phyloP scores from a whole-genome alignment of 1,284 basidiomycete species.

The Pseudozyma pruni region DNA sequence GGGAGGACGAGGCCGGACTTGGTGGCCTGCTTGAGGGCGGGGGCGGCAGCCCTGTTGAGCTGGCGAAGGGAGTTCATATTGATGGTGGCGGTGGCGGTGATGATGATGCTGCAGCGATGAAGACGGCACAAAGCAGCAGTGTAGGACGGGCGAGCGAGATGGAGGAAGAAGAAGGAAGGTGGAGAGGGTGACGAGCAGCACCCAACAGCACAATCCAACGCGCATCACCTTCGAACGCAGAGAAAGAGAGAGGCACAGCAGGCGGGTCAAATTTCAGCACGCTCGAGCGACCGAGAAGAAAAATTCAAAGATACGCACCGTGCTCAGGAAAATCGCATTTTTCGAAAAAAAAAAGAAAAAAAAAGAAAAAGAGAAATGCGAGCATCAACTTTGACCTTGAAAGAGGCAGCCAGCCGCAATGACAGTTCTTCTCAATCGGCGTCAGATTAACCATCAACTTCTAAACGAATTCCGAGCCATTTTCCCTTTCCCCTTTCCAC shows the following conservation, averaged over 20 bases:
- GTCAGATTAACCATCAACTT: slow-evolving; percentile 20
- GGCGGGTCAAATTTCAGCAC: no score
- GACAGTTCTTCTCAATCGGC: slow-evolving; percentile 26
- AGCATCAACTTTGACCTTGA: not conserved
- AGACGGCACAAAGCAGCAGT: slow-evolving; percentile 11
- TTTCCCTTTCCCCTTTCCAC: not conserved
- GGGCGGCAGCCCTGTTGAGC: slow-evolving; percentile 50
- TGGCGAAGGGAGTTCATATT: slow-evolving; percentile 51
- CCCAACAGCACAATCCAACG: not conserved
- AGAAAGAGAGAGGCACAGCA: no score
- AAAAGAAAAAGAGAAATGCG: not conserved
- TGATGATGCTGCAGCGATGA: slow-evolving; percentile 22
- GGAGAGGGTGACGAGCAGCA: not conserved
- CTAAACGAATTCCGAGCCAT: not conserved
- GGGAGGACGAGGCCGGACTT: slow-evolving; percentile 49
- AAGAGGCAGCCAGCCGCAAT: not conserved
- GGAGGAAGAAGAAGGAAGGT: slow-evolving; percentile 10
- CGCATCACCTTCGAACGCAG: no score
- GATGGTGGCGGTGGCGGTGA: slow-evolving; percentile 4
- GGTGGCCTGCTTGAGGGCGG: slow-evolving; percentile 52
- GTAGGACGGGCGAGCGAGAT: slow-evolving; percentile 21
- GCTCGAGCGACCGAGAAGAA: no score
- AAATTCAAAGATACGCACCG: no score
- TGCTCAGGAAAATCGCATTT: no score
- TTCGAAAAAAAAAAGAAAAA: slow-evolving; percentile 1